Evolutionary conservation across 306 rosid species (phyloP), one percentile per base, ranked within the genome.

Genomic region (Quercus bicolor): DNA sequence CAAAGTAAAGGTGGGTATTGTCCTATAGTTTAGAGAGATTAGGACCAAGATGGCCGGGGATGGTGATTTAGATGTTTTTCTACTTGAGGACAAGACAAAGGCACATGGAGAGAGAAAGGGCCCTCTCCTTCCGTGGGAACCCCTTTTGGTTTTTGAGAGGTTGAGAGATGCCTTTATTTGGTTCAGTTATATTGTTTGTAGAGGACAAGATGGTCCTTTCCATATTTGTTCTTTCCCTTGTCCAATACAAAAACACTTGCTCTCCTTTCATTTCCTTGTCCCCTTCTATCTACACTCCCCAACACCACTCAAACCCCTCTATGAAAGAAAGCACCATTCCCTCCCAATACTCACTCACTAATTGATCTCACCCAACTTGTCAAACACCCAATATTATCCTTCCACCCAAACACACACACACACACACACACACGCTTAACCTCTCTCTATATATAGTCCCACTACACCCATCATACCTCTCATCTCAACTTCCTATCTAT

Each of bases 91-190:
- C 84, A 80, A 82, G 92, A 92, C 93, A 89, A 48, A 34, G 86
- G 88, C 97, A 92, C 93, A 90, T 92, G 97, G 89, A 84, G 80
- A 69, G 74, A 70, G 75, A 60, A 53, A 78, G 86, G 79, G 76
- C 19, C 83, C 81, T 74, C 68, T 80, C 75, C 57, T 80, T 77
- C 75, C 53, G 68, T 66, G 8, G 72, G 72, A 74, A 77, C 77
- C 70, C 84, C 79, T 37, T 37, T 18, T 53, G 28, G 53, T 10
- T 80, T 78, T 75, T 80, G 57, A 90, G 81, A 84, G 84, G 84
- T 74, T 69, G 77, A 73, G 61, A 85, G 87, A 72, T 84, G 83
- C 82, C 70, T 80, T 72, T 70, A 74, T 57, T 24, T 66, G 74
- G 62, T 69, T 40, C 65, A 70, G 15, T 65, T 68, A 23, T 78